Evolutionary conservation across 225 moss, liverwort and hornwort genomes (phyloP).

Genomic region (Ulota crispa): DNA sequence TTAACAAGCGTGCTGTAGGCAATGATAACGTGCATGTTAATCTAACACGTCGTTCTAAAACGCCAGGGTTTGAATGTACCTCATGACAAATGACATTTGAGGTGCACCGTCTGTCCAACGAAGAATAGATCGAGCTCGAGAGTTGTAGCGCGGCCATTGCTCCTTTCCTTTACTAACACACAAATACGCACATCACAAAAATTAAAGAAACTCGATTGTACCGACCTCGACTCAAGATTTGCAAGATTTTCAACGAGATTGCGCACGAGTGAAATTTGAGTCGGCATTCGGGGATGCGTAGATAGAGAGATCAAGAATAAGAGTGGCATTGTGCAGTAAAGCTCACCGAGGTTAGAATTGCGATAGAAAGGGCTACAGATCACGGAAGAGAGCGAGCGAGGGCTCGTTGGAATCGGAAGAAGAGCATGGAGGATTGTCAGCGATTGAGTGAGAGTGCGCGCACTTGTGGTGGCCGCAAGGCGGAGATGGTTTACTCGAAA

Average conservation of each 20-base stretch:
- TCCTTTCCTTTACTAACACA: neutral
- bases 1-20: neutral
- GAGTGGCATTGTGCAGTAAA: neutral
- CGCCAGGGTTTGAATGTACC: slow-evolving; percentile 15
- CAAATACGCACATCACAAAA: neutral
- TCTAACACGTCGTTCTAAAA: neutral
- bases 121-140: slow-evolving; percentile 38
- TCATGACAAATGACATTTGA: slow-evolving; percentile 23
- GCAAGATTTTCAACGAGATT: neutral
- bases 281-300: neutral
- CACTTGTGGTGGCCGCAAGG: slow-evolving; percentile 9
- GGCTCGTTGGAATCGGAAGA: neutral
- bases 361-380: neutral
- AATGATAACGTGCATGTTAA: neutral
- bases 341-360: neutral
- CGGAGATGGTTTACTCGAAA: neutral
- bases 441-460: neutral
- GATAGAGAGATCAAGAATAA: neutral
- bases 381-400: neutral
- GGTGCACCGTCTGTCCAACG: slow-evolving; percentile 44
- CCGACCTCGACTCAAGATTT: neutral
- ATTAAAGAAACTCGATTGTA: neutral
- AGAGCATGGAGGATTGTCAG: neutral
- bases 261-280: neutral
- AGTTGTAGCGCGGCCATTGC: slow-evolving; percentile 48